A percentile compares a stretch with the other conserved stretches of the same genome.
Conservation (phyloP, 495 filamentous ascomycete species). For the Niebla homalea region DNA sequence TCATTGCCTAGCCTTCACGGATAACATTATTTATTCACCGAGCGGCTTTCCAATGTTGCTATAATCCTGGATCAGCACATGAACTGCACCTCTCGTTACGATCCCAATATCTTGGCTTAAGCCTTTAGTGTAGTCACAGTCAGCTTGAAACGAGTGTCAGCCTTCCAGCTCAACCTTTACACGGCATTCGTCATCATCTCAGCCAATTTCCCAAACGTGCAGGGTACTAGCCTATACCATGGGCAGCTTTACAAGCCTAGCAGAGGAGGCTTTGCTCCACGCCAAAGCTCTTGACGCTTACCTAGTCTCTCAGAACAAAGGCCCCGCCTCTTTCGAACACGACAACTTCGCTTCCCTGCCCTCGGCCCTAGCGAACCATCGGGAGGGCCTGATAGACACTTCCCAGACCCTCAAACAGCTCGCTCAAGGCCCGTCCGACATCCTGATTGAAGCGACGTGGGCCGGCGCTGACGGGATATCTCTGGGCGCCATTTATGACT, state of each 20-base stretch:
- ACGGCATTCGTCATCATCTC: too few species aligned
- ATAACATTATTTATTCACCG: too few species aligned
- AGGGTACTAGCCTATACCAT: too few species aligned
- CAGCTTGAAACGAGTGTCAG: too few species aligned
- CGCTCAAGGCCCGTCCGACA: neutral
- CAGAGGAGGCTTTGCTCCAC: neutral
- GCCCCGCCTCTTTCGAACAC: neutral
- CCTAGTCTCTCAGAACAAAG: neutral
- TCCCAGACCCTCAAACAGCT: slow-evolving; percentile 2
- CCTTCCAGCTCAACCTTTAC: too few species aligned
- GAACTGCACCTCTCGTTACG: too few species aligned
- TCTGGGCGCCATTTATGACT: neutral
- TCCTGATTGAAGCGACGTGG: neutral
- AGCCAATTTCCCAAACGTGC: too few species aligned
- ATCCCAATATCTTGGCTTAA: too few species aligned
- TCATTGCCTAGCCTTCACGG: too few species aligned
- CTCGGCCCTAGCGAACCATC: neutral
- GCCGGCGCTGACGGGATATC: neutral
- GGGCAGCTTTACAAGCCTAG: neutral
- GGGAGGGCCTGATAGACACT: neutral
- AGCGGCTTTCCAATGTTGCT: too few species aligned
- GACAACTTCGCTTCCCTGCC: neutral
- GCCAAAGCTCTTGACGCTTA: slow-evolving; percentile 3
- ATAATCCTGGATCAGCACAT: too few species aligned
- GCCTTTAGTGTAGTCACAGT: too few species aligned